Evolutionary conservation across 2,329 filamentous ascomycete genomes (phyloP).

Genomic region (Coniochaeta prunicola): DNA sequence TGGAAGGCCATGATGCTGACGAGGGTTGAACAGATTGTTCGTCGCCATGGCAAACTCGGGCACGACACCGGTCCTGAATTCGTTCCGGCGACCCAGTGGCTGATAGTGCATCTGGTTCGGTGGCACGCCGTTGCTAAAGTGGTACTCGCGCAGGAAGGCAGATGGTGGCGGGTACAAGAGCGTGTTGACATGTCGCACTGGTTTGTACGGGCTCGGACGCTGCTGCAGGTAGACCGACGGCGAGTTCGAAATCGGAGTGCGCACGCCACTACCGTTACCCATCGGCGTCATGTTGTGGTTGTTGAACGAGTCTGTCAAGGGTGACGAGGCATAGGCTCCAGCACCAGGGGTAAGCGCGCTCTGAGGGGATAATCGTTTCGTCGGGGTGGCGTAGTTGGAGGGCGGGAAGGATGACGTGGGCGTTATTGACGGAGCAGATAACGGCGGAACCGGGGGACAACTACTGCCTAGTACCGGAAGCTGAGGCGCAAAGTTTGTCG

Average conservation of each 20-base stretch:
- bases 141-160: constrained; percentile 67
- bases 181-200: constrained; percentile 81
- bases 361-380: constrained; percentile 45
- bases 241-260: constrained; percentile 68
- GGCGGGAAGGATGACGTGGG: constrained; percentile 26
- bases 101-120: constrained; percentile 79
- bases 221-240: constrained; percentile 84
- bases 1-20: constrained; percentile 6
- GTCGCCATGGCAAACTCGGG: constrained; percentile 44
- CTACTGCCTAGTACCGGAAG: constrained; percentile 21
- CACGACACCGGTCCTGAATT: constrained; percentile 63
- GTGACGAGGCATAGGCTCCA: constrained; percentile 58
- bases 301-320: constrained; percentile 56
- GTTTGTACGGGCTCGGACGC: constrained; percentile 85
- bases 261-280: constrained; percentile 27
- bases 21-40: neutral
- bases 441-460: constrained; percentile 23
- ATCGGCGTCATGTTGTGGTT: constrained; percentile 16
- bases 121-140: constrained; percentile 40
- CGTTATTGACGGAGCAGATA: constrained; percentile 19
- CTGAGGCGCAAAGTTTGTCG: constrained; percentile 32
- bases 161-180: constrained; percentile 84
- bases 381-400: constrained; percentile 40
- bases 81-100: constrained; percentile 61
- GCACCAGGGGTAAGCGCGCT: constrained; percentile 28